phyloP scores from a whole-genome alignment of 2,329 filamentous ascomycete species.

The Madurella mycetomatis region DNA sequence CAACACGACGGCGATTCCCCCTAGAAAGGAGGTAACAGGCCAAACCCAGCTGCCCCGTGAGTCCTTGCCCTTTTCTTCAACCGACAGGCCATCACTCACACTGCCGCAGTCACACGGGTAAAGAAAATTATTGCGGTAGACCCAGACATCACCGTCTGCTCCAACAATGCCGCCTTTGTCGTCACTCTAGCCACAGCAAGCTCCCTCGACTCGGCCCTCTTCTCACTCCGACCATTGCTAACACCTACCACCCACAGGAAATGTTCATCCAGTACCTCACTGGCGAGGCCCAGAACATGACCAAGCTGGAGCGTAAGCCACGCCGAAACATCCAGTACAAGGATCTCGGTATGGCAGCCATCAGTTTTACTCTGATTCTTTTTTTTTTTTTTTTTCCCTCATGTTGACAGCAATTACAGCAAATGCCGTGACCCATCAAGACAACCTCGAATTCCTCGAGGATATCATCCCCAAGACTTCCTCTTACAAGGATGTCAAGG shows the following conservation, averaged over 20 bases:
- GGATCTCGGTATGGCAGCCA: slow-evolving; percentile 64
- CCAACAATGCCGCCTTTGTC: slow-evolving; percentile 89
- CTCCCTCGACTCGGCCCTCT: slow-evolving; percentile 1
- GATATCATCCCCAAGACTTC: slow-evolving; percentile 87
- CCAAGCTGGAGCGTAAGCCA: slow-evolving; percentile 87
- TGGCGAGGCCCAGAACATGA: slow-evolving; percentile 77
- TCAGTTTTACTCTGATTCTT: not conserved
- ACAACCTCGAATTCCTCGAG: slow-evolving; percentile 90
- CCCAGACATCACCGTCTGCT: slow-evolving; percentile 78
- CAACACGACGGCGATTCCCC: slow-evolving; percentile 79
- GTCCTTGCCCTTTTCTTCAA: slow-evolving; percentile 33
- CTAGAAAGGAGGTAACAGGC: slow-evolving; percentile 76
- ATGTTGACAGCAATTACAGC: slow-evolving; percentile 44
- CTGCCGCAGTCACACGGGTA: slow-evolving; percentile 71
- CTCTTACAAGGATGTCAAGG: slow-evolving; percentile 75
- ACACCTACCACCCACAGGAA: slow-evolving; percentile 54
- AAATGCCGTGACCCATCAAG: slow-evolving; percentile 77
- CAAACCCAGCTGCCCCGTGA: slow-evolving; percentile 79
- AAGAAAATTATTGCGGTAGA: slow-evolving; percentile 94
- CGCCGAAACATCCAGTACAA: slow-evolving; percentile 93
- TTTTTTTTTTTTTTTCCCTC: not conserved
- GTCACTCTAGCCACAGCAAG: slow-evolving; percentile 83
- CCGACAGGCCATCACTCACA: slow-evolving; percentile 9
- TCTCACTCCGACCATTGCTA: not conserved
- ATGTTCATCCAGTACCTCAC: slow-evolving; percentile 94